Evolutionary conservation across 331 rosid species (phyloP).

Genomic region (Erythrophleum ivorense): DNA sequence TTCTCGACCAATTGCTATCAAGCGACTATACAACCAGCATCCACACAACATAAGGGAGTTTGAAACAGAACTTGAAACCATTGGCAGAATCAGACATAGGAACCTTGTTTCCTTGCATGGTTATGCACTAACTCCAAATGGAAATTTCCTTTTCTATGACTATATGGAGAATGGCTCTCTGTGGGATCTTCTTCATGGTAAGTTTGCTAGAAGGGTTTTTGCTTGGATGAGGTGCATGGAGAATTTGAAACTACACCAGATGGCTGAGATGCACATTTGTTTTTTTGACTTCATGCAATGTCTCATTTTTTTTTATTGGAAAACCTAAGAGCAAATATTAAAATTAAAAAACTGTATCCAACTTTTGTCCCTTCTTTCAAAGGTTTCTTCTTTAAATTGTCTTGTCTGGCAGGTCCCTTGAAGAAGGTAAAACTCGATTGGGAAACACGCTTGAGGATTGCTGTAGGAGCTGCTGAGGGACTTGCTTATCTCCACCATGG

Average conservation of each 20-base stretch:
- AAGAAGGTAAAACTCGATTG: constrained; percentile 93
- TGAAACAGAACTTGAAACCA: constrained; percentile 87
- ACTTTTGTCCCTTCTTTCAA: not conserved
- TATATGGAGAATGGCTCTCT: constrained; percentile 94
- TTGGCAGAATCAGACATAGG: constrained; percentile 87
- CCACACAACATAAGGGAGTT: constrained; percentile 67
- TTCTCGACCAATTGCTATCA: constrained; percentile 94
- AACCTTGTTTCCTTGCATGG: constrained; percentile 89
- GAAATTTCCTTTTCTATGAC: constrained; percentile 91
- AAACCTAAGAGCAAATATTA: not conserved
- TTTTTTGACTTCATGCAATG: not conserved
- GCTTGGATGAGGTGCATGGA: not conserved
- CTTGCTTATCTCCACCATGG: constrained; percentile 96
- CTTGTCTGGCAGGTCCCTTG: constrained; percentile 56
- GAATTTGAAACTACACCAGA: too few relatives aligned
- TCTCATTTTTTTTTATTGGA: not conserved
- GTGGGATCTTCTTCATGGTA: constrained; percentile 97
- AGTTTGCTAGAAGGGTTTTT: not conserved
- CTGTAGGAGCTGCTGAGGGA: constrained; percentile 95
- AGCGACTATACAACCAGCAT: constrained; percentile 82
- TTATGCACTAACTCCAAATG: constrained; percentile 73
- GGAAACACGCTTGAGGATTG: constrained; percentile 90
- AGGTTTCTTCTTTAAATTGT: not conserved
- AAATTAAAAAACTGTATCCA: not conserved
- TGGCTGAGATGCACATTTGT: not conserved